Evolutionary conservation across 2,329 filamentous ascomycete species (phyloP).

Genomic region (Colletotrichum ledebouriae): DNA sequence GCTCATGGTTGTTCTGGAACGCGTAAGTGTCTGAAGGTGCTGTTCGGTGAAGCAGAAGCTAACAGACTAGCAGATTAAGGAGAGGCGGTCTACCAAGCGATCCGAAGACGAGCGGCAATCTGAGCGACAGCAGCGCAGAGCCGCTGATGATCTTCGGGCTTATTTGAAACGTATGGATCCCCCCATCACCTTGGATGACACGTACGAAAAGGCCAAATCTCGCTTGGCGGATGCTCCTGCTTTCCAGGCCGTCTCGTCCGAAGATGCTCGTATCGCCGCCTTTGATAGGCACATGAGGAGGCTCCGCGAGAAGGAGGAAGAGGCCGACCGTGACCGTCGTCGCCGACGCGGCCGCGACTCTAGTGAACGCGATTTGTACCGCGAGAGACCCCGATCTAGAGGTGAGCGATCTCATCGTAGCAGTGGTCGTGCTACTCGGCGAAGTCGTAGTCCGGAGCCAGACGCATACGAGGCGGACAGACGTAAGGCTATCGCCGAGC

Average conservation of each 20-base stretch:
- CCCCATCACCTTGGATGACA: constrained; percentile 81
- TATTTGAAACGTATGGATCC: constrained; percentile 92
- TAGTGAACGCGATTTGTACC: constrained; percentile 65
- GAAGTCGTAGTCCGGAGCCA: constrained; percentile 89
- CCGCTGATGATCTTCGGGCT: constrained; percentile 86
- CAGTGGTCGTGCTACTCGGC: constrained; percentile 68
- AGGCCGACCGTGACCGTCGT: constrained; percentile 76
- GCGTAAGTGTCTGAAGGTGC: constrained; percentile 62
- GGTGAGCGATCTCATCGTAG: constrained; percentile 75
- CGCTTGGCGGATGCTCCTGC: constrained; percentile 86
- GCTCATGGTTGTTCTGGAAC: constrained; percentile 85
- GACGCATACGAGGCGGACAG: constrained; percentile 97
- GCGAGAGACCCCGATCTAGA: constrained; percentile 70
- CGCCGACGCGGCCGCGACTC: constrained; percentile 70
- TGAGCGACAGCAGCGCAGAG: constrained; percentile 87
- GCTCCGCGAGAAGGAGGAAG: constrained; percentile 91
- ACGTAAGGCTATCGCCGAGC: constrained; percentile 91
- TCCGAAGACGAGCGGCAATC: constrained; percentile 87
- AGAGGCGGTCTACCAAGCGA: constrained; percentile 82
- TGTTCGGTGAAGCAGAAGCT: background rate
- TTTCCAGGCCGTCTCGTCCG: constrained; percentile 84
- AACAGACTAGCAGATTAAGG: constrained; percentile 72
- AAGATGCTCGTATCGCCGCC: constrained; percentile 84
- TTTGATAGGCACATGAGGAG: constrained; percentile 95
- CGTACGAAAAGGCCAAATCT: constrained; percentile 88